Evolutionary conservation across 1,139 yeast genomes (phyloP), one percentile per base, ranked within the genome.

Genomic region (Debaryomycetaceae sp.): DNA sequence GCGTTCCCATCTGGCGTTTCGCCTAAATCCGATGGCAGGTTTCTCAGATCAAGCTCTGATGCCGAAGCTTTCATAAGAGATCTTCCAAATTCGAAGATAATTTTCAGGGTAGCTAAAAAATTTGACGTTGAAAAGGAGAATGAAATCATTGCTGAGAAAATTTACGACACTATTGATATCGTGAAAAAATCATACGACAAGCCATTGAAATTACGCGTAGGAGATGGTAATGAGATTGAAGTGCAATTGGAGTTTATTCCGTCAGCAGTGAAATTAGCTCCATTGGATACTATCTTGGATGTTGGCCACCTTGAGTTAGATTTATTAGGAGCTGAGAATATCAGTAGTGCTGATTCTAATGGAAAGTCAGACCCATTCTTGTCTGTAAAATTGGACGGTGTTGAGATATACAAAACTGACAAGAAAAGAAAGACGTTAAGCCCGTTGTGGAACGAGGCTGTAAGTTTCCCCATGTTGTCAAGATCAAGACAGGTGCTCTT

Each of bases 311-410:
- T 84, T 39, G 67, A 71, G 39, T 59, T 85, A 50, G 81, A 79
- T 33, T 63, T 85, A 39, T 53, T 81, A 32, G 70, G 76, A 36
- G 92, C 81, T 16, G 69, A 69, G 19, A 62, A 70, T 41, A 60
- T 85, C 45, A 58, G 59, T 38, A 61, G 88, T 13, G 83, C 78
- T 36, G 94, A 85, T 56, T 64, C 78, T 43, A 83, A 82, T 53
- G 92, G 92, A 43, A 81, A 81, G 51, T 81, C 91, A 4, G 94
- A 85, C 65, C 92, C 94, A 42, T 77, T 70, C 53, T 74, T 73
- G 37, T 61, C 62, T 13, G 59, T 84, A 19, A 66, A 59, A 36
- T 56, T 82, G 30, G 82, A 83, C 54, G 84, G 80, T 7, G 55
- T 67, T 30, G 72, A 75, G 49, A 60, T 80, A 5, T 78, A 59